phyloP scores from a whole-genome alignment of 352 stramenopile genomes.

The Globisporangium nunn region DNA sequence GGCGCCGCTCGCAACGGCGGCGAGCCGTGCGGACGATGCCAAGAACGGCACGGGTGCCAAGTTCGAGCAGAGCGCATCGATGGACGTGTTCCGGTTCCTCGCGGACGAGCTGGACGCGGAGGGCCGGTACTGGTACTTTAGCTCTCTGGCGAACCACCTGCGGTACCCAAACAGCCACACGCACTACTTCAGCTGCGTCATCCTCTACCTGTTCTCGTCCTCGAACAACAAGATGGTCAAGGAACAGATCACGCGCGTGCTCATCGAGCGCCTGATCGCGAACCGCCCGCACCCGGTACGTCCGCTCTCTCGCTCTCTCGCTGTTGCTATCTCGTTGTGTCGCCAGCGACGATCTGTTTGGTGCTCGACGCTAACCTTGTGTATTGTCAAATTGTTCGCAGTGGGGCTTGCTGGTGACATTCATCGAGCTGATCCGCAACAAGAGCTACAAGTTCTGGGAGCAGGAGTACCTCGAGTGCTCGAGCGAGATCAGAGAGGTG shows the following conservation, averaged over 20 bases:
- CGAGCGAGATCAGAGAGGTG: conserved; percentile 98
- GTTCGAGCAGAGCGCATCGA: conserved; percentile 83
- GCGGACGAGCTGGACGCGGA: conserved; percentile 94
- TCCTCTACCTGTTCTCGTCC: conserved; percentile 98
- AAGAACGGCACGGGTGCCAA: conserved; percentile 39
- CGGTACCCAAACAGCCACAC: conserved; percentile 99
- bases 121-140: conserved; percentile 97
- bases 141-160: conserved; percentile 98
- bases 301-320: background rate
- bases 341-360: background rate
- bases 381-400: conserved; percentile 7
- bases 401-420: conserved; percentile 97
- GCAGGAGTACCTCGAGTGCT: conserved; percentile 97
- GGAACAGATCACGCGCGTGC: conserved; percentile 96
- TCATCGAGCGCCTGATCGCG: conserved; percentile 98
- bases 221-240: conserved; percentile 95
- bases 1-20: background rate
- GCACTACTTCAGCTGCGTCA: conserved; percentile 98
- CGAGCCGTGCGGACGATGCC: conserved; percentile 16
- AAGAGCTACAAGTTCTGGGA: conserved; percentile 99
- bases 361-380: background rate
- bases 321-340: background rate
- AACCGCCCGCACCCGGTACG: conserved; percentile 95
- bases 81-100: conserved; percentile 95
- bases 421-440: conserved; percentile 99